Evolutionary conservation across 192 early-diverging fungal species (phyloP), one percentile per base, ranked within the genome.

Genomic region (Coemansia reversa): DNA sequence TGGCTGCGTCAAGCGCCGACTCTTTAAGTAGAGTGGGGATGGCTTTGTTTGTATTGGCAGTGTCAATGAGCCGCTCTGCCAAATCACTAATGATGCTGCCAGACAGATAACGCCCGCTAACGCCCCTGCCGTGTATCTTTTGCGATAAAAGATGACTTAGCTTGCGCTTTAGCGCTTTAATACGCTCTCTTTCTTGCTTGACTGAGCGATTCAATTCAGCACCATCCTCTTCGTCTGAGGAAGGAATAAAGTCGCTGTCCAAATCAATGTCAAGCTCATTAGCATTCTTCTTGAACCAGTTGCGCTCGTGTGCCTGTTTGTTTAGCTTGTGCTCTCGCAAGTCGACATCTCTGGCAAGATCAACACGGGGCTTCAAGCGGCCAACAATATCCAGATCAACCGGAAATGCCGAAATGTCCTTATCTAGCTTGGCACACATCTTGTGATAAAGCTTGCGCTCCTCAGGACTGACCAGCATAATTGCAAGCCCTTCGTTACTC

Each of bases 401-500:
- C 2, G 95, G 94, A 70, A 95, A 97, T 32, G 91, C 88, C 4
- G 87, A 65, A 58, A 84, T 68, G 70, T 89, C 85, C 76, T 95
- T 94, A 55, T 84, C 84, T 5, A 98, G 83, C 7, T 86, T 85
- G n/a, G 84, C 70, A 55, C 91, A 92, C 50, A 98, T 86, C 71
- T 91, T 90, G 60, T 88, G 84, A 77, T 95, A 96, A 25, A 90
- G 65, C 51, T 84, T 83, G 22, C 87, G 69, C 64, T 98, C 96
- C 55, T 94, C 87, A 20, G 96, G 94, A 25, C 89, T 87, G 62
- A 86, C 88, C 47, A 98, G 72, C 82, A 94, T 79, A 22, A 98
- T 74, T 33, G 86, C 88, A 23, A 96, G 76, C 60, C 96, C 96
- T 58, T 93, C 90, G 19, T 75, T 83, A 28, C 80, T 63, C n/a